These are phyloP conservation scores for Ophiosphaerella herpotricha DNA, from an alignment of 2,329 filamentous ascomycete genomes.

Conservation along the genomic window DNA sequence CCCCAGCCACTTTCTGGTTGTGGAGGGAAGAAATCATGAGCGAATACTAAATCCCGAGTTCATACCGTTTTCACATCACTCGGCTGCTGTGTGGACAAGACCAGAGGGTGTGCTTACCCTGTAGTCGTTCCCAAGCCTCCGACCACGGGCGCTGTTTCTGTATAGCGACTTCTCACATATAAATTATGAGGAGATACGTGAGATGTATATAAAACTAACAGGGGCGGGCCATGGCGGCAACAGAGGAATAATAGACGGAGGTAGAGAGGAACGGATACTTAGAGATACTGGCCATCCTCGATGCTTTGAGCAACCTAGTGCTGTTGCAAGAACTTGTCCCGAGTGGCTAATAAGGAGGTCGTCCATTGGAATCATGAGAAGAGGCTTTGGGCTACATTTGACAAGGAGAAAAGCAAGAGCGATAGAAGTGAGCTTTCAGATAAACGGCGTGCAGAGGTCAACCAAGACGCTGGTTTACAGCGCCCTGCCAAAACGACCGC, in stretches of 20 bases:
- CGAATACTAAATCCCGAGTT: slow-evolving; percentile 15
- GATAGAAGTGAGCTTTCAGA: slow-evolving; percentile 15
- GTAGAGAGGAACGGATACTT: slow-evolving; percentile 10
- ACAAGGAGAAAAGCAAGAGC: slow-evolving; percentile 20
- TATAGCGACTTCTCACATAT: slow-evolving; percentile 19
- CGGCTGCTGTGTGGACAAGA: slow-evolving; percentile 3
- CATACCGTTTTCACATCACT: slow-evolving; percentile 3
- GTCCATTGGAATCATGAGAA: slow-evolving; percentile 17
- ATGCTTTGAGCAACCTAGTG: slow-evolving; percentile 15
- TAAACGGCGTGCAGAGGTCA: slow-evolving; percentile 14
- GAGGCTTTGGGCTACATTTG: slow-evolving; percentile 13
- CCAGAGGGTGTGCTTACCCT: slow-evolving; percentile 7
- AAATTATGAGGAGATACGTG: slow-evolving; percentile 12
- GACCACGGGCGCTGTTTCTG: slow-evolving; percentile 14
- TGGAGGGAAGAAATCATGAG: slow-evolving; percentile 12
- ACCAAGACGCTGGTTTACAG: slow-evolving; percentile 2
- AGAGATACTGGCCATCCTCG: slow-evolving; percentile 15
- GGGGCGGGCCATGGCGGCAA: slow-evolving; percentile 17
- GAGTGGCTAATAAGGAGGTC: slow-evolving; percentile 19
- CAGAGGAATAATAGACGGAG: slow-evolving; percentile 15
- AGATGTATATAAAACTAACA: slow-evolving; percentile 4
- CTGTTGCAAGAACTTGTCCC: slow-evolving; percentile 6
- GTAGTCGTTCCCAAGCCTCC: slow-evolving; percentile 8
- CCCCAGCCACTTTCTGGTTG: slow-evolving; percentile 7
- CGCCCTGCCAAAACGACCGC: too few relatives aligned